phyloP scores from a whole-genome alignment of 2,329 filamentous ascomycete genomes.

The Nigrospora osmanthi region DNA sequence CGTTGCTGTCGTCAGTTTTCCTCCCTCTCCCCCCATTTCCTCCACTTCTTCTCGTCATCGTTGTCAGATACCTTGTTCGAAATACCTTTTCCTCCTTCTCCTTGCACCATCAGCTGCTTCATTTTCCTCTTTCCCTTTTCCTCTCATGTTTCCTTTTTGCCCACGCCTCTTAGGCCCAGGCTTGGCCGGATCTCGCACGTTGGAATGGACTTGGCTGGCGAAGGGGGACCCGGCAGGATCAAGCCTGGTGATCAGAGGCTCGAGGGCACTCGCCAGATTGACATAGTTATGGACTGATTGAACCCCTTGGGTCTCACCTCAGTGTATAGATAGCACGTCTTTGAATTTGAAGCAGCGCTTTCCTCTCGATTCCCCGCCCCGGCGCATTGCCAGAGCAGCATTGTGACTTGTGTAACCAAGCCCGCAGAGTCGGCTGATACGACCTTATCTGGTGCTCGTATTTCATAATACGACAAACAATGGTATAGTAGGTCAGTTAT shows the following conservation, averaged over 20 bases:
- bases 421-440: too few relatives aligned
- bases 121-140: constrained; percentile 11
- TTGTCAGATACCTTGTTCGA: constrained; percentile 54
- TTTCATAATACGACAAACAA: too few relatives aligned
- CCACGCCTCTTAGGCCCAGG: constrained; percentile 9
- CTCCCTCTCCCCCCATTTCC: constrained; percentile 15
- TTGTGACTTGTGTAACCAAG: too few relatives aligned
- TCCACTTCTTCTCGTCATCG: constrained; percentile 14
- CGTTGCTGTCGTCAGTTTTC: constrained; percentile 17
- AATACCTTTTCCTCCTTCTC: constrained; percentile 29
- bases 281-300: too few relatives aligned
- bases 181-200: constrained; percentile 9
- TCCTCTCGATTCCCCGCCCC: too few relatives aligned
- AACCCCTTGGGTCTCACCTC: too few relatives aligned
- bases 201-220: constrained; percentile 16
- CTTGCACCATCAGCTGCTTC: constrained; percentile 6
- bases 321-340: too few relatives aligned
- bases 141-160: constrained; percentile 5
- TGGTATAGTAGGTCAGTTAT: too few relatives aligned
- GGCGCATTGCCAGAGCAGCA: too few relatives aligned
- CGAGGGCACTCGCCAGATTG: too few relatives aligned
- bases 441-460: too few relatives aligned
- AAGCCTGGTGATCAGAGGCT: constrained; percentile 10
- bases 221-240: constrained; percentile 7
- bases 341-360: too few relatives aligned